Conservation (phyloP, 345 rosid genomes). For the Eucalyptus polyanthemos region DNA sequence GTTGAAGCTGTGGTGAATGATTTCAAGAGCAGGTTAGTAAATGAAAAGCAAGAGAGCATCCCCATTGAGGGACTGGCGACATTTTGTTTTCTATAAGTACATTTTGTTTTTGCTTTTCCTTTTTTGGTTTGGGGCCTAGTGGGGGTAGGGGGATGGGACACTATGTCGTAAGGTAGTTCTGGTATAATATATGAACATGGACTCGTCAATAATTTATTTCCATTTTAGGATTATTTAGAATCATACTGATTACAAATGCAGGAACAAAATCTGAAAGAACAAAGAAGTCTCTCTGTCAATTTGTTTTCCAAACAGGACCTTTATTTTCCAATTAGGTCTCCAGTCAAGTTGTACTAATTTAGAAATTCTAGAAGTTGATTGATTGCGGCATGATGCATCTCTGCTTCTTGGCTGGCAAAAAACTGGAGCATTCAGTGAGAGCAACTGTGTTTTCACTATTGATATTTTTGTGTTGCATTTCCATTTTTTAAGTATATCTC, state of each 20-base stretch:
- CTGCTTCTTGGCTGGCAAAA: background rate
- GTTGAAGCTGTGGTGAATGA: conserved; percentile 39
- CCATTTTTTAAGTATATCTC: background rate
- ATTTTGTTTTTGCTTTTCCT: background rate
- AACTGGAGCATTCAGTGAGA: background rate
- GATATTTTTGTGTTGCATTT: background rate
- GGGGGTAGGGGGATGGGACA: background rate
- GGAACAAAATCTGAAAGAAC: background rate
- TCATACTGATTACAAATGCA: background rate
- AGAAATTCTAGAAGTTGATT: background rate
- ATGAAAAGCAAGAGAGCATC: background rate
- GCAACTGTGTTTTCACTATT: background rate
- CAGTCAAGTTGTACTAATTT: background rate
- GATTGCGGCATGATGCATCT: background rate
- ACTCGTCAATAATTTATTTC: background rate
- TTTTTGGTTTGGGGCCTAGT: background rate
- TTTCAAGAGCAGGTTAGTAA: conserved; percentile 41
- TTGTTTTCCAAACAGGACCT: background rate
- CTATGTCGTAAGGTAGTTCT: background rate
- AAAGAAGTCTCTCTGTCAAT: background rate
- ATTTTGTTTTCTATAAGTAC: background rate
- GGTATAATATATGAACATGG: background rate
- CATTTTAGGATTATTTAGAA: background rate
- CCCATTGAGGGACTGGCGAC: background rate
- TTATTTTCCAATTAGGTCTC: background rate